A percentile compares a stretch with the other conserved stretches of the same genome.
phyloP scores from a whole-genome alignment of 2,329 filamentous ascomycete species.

The Fusarium sp. region DNA sequence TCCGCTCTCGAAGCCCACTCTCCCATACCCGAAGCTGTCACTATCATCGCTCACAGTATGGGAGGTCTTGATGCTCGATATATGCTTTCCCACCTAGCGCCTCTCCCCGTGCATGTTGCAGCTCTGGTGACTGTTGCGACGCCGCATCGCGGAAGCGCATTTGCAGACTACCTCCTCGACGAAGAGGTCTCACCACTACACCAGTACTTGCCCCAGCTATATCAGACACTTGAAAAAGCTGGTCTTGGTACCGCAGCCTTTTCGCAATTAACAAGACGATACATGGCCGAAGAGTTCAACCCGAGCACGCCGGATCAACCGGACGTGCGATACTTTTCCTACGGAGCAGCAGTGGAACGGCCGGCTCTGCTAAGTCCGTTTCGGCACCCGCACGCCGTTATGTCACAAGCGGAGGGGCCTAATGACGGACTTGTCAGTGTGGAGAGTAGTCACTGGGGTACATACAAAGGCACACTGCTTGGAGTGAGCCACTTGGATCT shows the following conservation, averaged over 20 bases:
- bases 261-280: conserved; percentile 68
- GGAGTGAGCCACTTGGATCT: conserved; percentile 74
- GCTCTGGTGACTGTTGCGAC: conserved; percentile 69
- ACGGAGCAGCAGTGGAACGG: conserved; percentile 64
- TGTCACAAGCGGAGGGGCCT: conserved; percentile 66
- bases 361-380: conserved; percentile 75
- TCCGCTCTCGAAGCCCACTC: conserved; percentile 63
- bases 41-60: conserved; percentile 80
- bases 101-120: conserved; percentile 61
- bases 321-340: conserved; percentile 71
- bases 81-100: conserved; percentile 71
- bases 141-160: conserved; percentile 67
- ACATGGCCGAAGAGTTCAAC: conserved; percentile 73
- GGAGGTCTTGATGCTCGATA: conserved; percentile 75
- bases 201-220: conserved; percentile 66
- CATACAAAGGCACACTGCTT: conserved; percentile 73
- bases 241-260: conserved; percentile 73
- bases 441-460: conserved; percentile 71
- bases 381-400: conserved; percentile 64
- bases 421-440: conserved; percentile 79
- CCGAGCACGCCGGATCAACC: conserved; percentile 66
- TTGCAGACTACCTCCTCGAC: conserved; percentile 67
- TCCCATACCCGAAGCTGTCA: conserved; percentile 67
- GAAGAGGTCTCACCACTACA: conserved; percentile 56
- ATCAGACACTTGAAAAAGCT: conserved; percentile 62